Base-by-base conservation (phyloP, 768 basidiomycete species). In the Lactarius sanguifluus region DNA sequence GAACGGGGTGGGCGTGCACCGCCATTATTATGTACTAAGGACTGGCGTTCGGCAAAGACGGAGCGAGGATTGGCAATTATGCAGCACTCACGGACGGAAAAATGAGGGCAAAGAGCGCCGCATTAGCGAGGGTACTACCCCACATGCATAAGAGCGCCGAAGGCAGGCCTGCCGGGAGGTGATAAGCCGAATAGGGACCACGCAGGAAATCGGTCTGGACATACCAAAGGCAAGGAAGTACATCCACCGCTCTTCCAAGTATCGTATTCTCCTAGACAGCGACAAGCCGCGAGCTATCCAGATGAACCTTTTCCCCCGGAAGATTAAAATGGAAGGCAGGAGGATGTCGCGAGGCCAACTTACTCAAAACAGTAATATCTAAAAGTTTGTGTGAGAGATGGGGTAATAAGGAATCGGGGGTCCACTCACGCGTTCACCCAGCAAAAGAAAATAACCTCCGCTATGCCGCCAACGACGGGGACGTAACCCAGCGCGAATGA, bases 341-440 rank as follows among this genome's bases (percentile, higher is more conserved):
- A 71, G 8, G 5, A 8, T 15, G 4, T 13, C 38, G 50, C 65
- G 20, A 30, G 38, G 28, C 28, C 12, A 4, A 62, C 82, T 77
- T 73, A 94, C 92, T 95, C 93, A 72, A 94, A 95, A 76, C 89
- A 93, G 76, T 95, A 95, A 75, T 93, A 95, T 57, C 92, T 93
- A 70, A 25, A 64, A 32, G 23, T 12, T 16, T 58, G 59, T 38
- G 61, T 58, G 41, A 57, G 41, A 57, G 64, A 67, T 59, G 28
- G 23, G 30, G 32, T 32, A n/a, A 57, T 28, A n/a, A 15, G 59
- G 50, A 7, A 20, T 43, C 10, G 60, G n/a, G 41, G 52, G 55
- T 62, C 20, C 12, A 89, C 92, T 82, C 76, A 94, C 89, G 93
- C 82, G 74, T 95, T 88, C 55, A 94, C 82, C 89, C 93, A 92